phyloP scores from a whole-genome alignment of 306 rosid genomes.

The Vigna trinervia region DNA sequence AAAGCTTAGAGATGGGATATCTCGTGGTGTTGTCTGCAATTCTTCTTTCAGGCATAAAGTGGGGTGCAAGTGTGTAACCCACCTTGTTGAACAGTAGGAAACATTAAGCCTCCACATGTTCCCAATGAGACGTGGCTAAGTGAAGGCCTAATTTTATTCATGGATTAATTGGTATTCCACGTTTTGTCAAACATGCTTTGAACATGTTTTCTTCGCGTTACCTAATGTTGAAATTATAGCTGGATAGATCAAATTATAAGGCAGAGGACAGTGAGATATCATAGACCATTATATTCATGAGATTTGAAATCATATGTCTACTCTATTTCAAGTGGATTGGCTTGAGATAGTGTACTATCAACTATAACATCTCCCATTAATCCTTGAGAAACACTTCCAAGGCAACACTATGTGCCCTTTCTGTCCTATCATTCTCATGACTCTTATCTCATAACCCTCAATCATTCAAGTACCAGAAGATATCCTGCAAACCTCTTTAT shows the following conservation, averaged over 20 bases:
- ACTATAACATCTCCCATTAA: background rate
- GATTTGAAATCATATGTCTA: background rate
- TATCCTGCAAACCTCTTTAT: background rate
- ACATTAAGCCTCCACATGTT: background rate
- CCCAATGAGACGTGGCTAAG: background rate
- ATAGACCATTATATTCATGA: background rate
- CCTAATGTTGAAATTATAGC: background rate
- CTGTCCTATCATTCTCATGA: no score
- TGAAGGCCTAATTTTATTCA: background rate
- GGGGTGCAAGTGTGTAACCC: background rate
- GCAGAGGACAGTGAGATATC: background rate
- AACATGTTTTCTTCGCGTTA: background rate
- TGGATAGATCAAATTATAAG: background rate
- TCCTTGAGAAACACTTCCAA: background rate
- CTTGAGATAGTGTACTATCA: background rate
- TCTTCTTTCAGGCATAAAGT: background rate
- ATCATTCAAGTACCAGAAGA: background rate
- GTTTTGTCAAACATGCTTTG: conserved; percentile 33
- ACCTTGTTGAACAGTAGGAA: background rate
- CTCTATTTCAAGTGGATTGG: background rate
- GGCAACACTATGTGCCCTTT: background rate
- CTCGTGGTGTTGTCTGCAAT: conserved; percentile 41
- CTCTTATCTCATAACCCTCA: background rate
- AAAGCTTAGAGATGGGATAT: background rate
- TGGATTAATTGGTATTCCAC: background rate